Evolutionary conservation across 2,329 filamentous ascomycete genomes (phyloP).

Genomic region (Blastomyces parvus): DNA sequence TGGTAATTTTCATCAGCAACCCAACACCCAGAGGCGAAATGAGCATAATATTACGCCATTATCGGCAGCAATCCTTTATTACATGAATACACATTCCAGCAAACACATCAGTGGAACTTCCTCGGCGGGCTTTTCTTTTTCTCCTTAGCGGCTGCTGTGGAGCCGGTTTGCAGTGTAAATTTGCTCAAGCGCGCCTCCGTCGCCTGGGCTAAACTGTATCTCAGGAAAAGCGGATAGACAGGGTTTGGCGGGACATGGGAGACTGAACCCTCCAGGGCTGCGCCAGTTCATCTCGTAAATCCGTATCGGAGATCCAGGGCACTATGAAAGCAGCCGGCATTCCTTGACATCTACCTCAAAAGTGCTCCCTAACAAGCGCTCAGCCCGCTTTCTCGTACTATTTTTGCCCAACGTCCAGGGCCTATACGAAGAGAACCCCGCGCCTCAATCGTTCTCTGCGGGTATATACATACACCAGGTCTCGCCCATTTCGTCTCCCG

Average conservation of each 20-base stretch:
- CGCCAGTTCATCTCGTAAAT: not conserved
- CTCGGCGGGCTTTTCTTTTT: not conserved
- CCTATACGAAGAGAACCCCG: not conserved
- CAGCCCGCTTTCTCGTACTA: not conserved
- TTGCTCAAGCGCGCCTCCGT: conserved; percentile 5
- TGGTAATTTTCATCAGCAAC: not conserved
- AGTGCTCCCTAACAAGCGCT: not conserved
- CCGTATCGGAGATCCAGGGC: not conserved
- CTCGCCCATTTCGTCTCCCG: not conserved
- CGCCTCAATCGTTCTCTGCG: not conserved
- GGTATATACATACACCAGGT: not conserved
- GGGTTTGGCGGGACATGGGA: not conserved
- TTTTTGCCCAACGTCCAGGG: not conserved
- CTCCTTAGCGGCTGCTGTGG: not conserved
- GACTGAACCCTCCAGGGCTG: not conserved
- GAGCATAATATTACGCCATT: conserved; percentile 8
- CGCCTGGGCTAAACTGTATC: not conserved
- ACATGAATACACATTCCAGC: not conserved
- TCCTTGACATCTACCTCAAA: not conserved
- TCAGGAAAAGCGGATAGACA: not conserved
- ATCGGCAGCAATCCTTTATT: no score
- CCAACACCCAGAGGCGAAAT: not conserved
- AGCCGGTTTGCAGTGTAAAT: not conserved
- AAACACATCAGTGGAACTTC: not conserved
- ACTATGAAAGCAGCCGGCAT: not conserved